Conservation (phyloP, 2,329 filamentous ascomycete genomes). For the Aspergillus intermedius region DNA sequence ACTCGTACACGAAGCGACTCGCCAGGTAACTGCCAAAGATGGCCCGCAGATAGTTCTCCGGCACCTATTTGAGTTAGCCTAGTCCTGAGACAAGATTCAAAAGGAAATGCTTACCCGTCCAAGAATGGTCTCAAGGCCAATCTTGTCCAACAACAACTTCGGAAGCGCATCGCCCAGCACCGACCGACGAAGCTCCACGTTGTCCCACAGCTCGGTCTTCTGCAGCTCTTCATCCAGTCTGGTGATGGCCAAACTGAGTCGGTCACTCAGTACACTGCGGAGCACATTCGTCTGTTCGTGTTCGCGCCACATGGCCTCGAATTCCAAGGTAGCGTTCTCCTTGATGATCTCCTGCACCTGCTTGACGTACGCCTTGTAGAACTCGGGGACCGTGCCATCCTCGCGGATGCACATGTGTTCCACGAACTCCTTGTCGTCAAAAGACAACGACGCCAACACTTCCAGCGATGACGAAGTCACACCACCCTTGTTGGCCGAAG, state of each 20-base stretch:
- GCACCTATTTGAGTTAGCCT: conserved; percentile 51
- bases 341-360: conserved; percentile 86
- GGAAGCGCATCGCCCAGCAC: conserved; percentile 83
- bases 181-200: conserved; percentile 66
- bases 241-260: conserved; percentile 87
- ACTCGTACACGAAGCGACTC: conserved; percentile 92
- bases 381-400: conserved; percentile 71
- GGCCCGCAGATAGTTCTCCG: conserved; percentile 82
- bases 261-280: conserved; percentile 84
- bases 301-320: conserved; percentile 97
- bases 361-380: conserved; percentile 90
- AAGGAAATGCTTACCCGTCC: conserved; percentile 53
- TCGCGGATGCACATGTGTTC: conserved; percentile 87
- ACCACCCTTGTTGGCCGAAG: conserved; percentile 96
- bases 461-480: conserved; percentile 96
- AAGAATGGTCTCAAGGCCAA: conserved; percentile 84
- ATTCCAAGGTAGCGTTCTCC: conserved; percentile 86
- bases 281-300: conserved; percentile 72
- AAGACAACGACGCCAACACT: conserved; percentile 87
- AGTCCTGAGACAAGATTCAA: neutral
- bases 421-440: conserved; percentile 81
- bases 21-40: conserved; percentile 97
- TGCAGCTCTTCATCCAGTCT: conserved; percentile 94
- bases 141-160: conserved; percentile 73
- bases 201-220: conserved; percentile 83